phyloP scores from a whole-genome alignment of 306 rosid species.

The Purshia tridentata region DNA sequence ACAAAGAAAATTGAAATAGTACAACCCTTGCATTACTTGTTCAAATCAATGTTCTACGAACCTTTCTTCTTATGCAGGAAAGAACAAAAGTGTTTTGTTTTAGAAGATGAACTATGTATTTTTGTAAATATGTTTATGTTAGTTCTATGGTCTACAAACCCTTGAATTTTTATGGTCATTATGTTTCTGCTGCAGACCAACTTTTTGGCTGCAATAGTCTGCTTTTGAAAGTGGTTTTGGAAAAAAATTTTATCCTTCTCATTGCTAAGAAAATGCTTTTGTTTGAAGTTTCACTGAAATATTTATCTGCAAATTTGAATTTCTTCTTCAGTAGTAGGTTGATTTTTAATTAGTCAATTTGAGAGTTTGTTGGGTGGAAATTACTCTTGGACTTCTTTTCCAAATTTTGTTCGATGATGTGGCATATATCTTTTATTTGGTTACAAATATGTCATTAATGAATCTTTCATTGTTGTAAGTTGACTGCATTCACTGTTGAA shows the following conservation, averaged over 20 bases:
- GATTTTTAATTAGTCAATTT: slow-evolving; percentile 23
- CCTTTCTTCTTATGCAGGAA: not conserved
- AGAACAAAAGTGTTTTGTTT: not conserved
- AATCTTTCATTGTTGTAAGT: slow-evolving; percentile 31
- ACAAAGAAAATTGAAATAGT: not conserved
- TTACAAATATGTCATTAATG: slow-evolving; percentile 19
- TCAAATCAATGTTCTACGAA: not conserved
- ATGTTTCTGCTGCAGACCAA: not conserved
- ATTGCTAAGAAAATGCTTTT: not conserved
- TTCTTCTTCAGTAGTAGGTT: slow-evolving; percentile 1
- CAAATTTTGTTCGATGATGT: not conserved
- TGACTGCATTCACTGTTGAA: slow-evolving; percentile 35
- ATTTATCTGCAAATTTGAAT: not conserved
- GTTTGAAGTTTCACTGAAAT: not conserved
- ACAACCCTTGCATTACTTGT: slow-evolving; percentile 2
- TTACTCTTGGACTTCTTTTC: not conserved
- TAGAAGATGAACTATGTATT: not conserved
- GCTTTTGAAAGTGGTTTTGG: not conserved
- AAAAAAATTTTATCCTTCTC: not conserved
- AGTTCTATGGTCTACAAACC: not conserved
- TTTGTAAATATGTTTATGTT: not conserved
- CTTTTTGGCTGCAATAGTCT: not conserved
- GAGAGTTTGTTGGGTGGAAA: slow-evolving; percentile 3
- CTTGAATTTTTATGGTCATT: not conserved
- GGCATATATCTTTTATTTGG: not conserved